Conservation (phyloP, 805 yeast genomes). For the Middelhovenomyces tepae region DNA sequence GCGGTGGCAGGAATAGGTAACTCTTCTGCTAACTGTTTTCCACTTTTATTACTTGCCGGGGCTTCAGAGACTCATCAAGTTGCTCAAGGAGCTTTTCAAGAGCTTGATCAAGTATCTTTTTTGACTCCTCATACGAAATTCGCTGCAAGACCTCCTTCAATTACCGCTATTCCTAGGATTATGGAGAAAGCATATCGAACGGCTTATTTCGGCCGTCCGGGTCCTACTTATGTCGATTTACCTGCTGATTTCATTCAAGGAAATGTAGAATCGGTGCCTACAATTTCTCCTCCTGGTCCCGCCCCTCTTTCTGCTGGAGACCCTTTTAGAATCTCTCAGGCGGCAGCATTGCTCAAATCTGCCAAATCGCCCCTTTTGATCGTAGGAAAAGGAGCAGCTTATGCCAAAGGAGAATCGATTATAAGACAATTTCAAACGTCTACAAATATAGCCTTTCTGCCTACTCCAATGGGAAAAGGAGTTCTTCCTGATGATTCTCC, state of each 20-base stretch:
- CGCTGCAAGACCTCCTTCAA: conserved; percentile 35
- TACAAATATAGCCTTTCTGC: conserved; percentile 48
- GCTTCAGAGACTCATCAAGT: conserved; percentile 41
- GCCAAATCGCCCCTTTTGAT: conserved; percentile 46
- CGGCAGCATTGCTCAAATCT: conserved; percentile 27
- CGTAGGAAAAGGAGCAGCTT: conserved; percentile 60
- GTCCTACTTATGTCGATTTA: conserved; percentile 53
- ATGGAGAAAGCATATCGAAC: conserved; percentile 40
- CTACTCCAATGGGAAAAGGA: conserved; percentile 79
- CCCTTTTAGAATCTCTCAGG: conserved; percentile 27
- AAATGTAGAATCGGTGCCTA: conserved; percentile 2
- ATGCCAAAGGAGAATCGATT: conserved; percentile 32
- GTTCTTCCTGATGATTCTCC: conserved; percentile 42
- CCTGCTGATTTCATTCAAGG: conserved; percentile 53
- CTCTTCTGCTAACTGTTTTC: conserved; percentile 55
- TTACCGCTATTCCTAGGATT: conserved; percentile 31
- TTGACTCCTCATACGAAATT: conserved; percentile 43
- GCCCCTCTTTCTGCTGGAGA: conserved; percentile 35
- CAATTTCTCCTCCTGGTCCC: conserved; percentile 19
- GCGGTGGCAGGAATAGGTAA: conserved; percentile 60
- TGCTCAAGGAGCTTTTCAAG: conserved; percentile 62
- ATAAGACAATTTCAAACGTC: conserved; percentile 34
- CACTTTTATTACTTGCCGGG: conserved; percentile 58
- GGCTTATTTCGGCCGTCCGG: conserved; percentile 44
- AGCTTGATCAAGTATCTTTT: conserved; percentile 52